Conservation (phyloP, 129 eudicot species). For the Flaveria linearis region DNA sequence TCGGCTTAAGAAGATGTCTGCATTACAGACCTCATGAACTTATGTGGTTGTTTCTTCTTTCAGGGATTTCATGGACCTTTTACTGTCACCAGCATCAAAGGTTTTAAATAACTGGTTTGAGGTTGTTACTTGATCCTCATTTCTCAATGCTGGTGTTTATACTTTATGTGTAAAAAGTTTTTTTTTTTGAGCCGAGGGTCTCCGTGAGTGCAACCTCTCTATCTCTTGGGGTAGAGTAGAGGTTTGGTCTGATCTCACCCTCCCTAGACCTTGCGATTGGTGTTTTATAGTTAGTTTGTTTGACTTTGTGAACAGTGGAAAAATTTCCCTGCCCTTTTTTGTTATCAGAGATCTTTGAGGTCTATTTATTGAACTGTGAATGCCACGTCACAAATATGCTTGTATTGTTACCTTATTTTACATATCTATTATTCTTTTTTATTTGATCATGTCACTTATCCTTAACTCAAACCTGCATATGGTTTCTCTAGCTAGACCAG, state of each 20-base stretch:
- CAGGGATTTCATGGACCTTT: slow-evolving; percentile 94
- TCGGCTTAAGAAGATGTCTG: slow-evolving; percentile 12
- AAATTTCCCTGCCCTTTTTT: too few species aligned
- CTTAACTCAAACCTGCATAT: neutral
- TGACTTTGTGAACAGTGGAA: neutral
- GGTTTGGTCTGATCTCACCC: too few species aligned
- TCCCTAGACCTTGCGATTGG: too few species aligned
- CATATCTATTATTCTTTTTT: neutral
- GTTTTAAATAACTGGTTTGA: slow-evolving; percentile 97
- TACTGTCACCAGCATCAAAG: slow-evolving; percentile 92
- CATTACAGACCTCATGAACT: slow-evolving; percentile 16
- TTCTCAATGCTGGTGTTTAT: slow-evolving; percentile 18
- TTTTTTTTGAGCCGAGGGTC: too few species aligned
- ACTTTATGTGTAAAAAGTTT: too few species aligned
- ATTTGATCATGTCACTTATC: neutral
- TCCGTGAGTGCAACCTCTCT: too few species aligned
- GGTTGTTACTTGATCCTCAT: slow-evolving; percentile 50
- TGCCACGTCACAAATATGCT: neutral
- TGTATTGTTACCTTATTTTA: neutral
- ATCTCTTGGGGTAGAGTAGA: too few species aligned
- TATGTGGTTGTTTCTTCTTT: slow-evolving; percentile 29
- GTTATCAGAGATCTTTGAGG: neutral
- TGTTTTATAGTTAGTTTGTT: neutral
- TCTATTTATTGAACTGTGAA: too few species aligned
- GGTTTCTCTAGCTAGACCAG: slow-evolving; percentile 5